Evolutionary conservation across 306 rosid genomes (phyloP).

Genomic region (Ormosia semicastrata): DNA sequence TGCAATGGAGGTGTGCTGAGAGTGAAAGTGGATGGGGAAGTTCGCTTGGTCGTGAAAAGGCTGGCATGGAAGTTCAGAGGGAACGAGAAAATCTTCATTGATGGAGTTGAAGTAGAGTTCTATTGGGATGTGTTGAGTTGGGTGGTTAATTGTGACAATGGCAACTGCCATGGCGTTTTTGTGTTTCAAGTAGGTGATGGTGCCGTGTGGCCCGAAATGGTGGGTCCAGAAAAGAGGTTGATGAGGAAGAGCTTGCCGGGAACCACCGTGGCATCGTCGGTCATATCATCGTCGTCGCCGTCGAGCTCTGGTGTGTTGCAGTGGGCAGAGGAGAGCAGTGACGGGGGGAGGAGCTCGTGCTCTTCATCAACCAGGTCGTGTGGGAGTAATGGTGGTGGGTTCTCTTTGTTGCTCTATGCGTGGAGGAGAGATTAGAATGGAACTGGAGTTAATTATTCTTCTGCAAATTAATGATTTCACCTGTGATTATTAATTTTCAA

Average conservation of each 20-base stretch:
- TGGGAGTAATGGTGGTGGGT: conserved; percentile 68
- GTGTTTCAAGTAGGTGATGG: conserved; percentile 79
- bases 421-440: conserved; percentile 58
- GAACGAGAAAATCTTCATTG: conserved; percentile 62
- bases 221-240: conserved; percentile 67
- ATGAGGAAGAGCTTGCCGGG: conserved; percentile 62
- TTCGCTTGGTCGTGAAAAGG: conserved; percentile 56
- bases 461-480: not conserved
- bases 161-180: conserved; percentile 63
- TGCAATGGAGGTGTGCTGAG: conserved; percentile 55
- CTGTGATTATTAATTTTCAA: not conserved
- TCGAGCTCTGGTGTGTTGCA: conserved; percentile 63
- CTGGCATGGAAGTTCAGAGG: conserved; percentile 91
- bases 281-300: conserved; percentile 23
- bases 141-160: conserved; percentile 42
- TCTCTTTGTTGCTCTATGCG: conserved; percentile 74
- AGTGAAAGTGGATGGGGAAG: conserved; percentile 62
- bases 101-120: conserved; percentile 70
- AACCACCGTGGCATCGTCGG: conserved; percentile 18
- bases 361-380: conserved; percentile 65
- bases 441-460: not conserved
- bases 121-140: conserved; percentile 82
- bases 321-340: conserved; percentile 90
- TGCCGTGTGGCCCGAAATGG: conserved; percentile 76
- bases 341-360: conserved; percentile 77